These are phyloP conservation scores for Heterobasidion parviporum DNA, from an alignment of 1,284 basidiomycete species.

Conservation along the genomic window DNA sequence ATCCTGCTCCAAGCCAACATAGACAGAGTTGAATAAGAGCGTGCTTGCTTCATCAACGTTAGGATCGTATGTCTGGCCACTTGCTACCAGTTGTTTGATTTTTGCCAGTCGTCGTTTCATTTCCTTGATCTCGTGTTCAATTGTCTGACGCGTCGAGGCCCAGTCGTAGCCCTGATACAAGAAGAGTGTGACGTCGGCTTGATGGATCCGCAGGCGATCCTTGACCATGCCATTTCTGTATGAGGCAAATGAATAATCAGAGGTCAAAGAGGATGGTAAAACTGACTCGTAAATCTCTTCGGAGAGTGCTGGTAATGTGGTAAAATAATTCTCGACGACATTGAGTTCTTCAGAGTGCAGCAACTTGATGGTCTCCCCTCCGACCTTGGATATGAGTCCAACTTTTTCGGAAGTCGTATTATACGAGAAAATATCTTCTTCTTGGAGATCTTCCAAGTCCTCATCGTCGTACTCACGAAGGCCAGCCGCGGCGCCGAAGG, in stretches of 20 bases:
- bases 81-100: conserved; percentile 91
- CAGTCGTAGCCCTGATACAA: conserved; percentile 96
- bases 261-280: not conserved
- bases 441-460: conserved; percentile 60
- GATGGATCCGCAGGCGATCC: conserved; percentile 46
- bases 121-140: conserved; percentile 84
- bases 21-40: conserved; percentile 88
- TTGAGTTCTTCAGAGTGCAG: conserved; percentile 50
- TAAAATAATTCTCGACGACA: conserved; percentile 67
- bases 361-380: conserved; percentile 82
- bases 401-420: conserved; percentile 20
- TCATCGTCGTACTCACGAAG: conserved; percentile 63
- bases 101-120: conserved; percentile 84
- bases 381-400: conserved; percentile 55
- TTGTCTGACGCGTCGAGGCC: conserved; percentile 74
- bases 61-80: conserved; percentile 83
- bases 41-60: conserved; percentile 72
- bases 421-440: conserved; percentile 26
- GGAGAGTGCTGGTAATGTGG: conserved; percentile 48
- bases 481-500: conserved; percentile 71
- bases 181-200: conserved; percentile 58
- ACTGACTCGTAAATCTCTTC: conserved; percentile 40
- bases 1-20: conserved; percentile 76
- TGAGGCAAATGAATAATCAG: conserved; percentile 1
- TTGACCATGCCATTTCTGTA: conserved; percentile 5